Conservation (phyloP, 208 protist genomes). For the Acanthamoeba sp. region DNA sequence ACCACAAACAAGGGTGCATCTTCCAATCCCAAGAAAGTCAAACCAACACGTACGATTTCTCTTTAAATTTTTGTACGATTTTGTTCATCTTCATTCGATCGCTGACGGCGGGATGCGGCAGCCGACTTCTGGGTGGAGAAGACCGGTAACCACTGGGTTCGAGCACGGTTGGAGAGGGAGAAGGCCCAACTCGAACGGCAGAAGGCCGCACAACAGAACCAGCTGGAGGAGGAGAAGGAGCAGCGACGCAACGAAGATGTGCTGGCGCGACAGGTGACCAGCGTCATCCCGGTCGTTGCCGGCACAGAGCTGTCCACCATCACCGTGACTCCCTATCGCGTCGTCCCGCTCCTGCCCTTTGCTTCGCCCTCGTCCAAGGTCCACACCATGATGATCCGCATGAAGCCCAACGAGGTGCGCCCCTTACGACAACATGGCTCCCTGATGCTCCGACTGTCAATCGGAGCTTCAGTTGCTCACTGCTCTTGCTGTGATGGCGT, state of each 20-base stretch:
- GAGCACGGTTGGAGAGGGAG: background rate
- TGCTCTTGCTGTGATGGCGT: no score
- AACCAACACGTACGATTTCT: background rate
- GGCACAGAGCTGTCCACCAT: conserved; percentile 6
- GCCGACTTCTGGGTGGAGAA: background rate
- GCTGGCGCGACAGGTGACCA: background rate
- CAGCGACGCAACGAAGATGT: background rate
- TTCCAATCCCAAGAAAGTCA: background rate
- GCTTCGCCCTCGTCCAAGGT: background rate
- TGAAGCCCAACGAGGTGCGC: conserved; percentile 4
- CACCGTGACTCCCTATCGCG: background rate
- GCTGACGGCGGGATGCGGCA: background rate
- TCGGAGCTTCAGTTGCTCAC: no score
- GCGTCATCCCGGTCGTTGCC: background rate
- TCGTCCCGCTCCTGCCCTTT: conserved; percentile 25
- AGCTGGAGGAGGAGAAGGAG: background rate
- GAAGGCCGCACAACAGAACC: background rate
- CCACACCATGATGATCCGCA: conserved; percentile 5
- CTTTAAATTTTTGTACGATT: no score
- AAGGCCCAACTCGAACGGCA: background rate
- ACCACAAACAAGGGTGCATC: background rate
- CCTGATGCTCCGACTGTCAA: no score
- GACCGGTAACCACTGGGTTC: background rate
- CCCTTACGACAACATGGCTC: background rate
- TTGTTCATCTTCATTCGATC: no score